phyloP scores from a whole-genome alignment of 768 basidiomycete species.

The Gyrodon lividus region DNA sequence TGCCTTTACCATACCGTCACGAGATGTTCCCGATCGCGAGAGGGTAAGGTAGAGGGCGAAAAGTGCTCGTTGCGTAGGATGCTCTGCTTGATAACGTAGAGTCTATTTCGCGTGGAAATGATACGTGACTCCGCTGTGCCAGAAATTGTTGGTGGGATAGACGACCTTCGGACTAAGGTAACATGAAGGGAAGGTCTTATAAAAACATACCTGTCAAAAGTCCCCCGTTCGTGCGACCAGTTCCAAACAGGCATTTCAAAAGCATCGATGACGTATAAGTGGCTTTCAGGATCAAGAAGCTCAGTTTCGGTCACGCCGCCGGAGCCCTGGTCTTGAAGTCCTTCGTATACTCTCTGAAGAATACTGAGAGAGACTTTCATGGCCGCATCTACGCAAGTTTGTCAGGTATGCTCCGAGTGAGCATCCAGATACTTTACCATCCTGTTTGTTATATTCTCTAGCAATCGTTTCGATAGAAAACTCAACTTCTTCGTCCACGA shows the following conservation, averaged over 20 bases:
- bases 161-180: slow-evolving; percentile 35
- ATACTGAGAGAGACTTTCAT: slow-evolving; percentile 79
- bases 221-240: slow-evolving; percentile 83
- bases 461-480: slow-evolving; percentile 77
- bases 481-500: slow-evolving; percentile 67
- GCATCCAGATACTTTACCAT: slow-evolving; percentile 48
- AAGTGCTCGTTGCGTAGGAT: slow-evolving; percentile 96
- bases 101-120: slow-evolving; percentile 74
- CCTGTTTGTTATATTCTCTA: slow-evolving; percentile 86
- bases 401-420: not conserved
- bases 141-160: slow-evolving; percentile 62
- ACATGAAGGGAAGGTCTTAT: not conserved
- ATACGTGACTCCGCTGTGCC: slow-evolving; percentile 84
- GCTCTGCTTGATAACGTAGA: slow-evolving; percentile 90
- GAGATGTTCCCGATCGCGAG: slow-evolving; percentile 80
- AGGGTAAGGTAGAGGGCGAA: slow-evolving; percentile 91
- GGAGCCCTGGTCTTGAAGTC: slow-evolving; percentile 63
- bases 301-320: slow-evolving; percentile 51
- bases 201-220: slow-evolving; percentile 76
- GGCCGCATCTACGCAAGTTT: slow-evolving; percentile 54
- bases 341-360: slow-evolving; percentile 70
- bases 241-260: slow-evolving; percentile 96
- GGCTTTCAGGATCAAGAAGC: slow-evolving; percentile 73
- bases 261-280: slow-evolving; percentile 82
- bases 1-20: slow-evolving; percentile 64